These are phyloP conservation scores for Dispira parvispora DNA, from an alignment of 192 early-diverging fungal species.

Conservation along the genomic window DNA sequence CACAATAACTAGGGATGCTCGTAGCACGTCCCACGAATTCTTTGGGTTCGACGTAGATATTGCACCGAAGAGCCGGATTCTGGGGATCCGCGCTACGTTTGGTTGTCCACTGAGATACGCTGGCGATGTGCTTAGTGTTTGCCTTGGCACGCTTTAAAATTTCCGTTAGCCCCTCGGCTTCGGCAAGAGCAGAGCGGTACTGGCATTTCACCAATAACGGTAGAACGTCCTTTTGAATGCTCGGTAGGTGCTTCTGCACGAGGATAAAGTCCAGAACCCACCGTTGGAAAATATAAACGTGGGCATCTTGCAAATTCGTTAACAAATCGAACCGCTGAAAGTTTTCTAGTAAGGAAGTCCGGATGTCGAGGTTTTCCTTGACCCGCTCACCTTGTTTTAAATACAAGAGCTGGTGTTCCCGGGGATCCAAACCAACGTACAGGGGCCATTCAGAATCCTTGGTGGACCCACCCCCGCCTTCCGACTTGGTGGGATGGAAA, in stretches of 20 bases:
- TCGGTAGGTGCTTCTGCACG: conserved; percentile 43
- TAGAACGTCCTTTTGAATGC: conserved; percentile 69
- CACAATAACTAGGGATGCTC: conserved; percentile 64
- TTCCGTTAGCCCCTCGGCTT: not conserved
- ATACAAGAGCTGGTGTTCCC: conserved; percentile 23
- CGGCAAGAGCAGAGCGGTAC: conserved; percentile 44
- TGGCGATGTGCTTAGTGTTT: conserved; percentile 14
- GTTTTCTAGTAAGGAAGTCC: conserved; percentile 37
- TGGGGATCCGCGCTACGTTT: conserved; percentile 15
- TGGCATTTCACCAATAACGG: conserved; percentile 77
- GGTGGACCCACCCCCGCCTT: conserved; percentile 37
- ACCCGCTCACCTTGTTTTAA: not conserved
- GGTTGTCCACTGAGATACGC: conserved; percentile 20
- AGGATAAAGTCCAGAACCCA: conserved; percentile 83
- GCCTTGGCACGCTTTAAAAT: conserved; percentile 13
- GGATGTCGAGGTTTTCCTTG: conserved; percentile 7
- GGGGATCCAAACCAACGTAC: conserved; percentile 30
- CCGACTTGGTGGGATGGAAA: conserved; percentile 59
- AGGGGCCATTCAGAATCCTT: conserved; percentile 27
- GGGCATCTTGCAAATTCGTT: conserved; percentile 74
- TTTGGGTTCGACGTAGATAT: conserved; percentile 35
- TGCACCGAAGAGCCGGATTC: not conserved
- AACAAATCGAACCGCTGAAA: conserved; percentile 68
- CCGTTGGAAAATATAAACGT: conserved; percentile 80
- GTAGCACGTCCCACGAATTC: conserved; percentile 73